phyloP scores from a whole-genome alignment of 768 basidiomycete genomes.

The Xerocomus brunneocitrinus region DNA sequence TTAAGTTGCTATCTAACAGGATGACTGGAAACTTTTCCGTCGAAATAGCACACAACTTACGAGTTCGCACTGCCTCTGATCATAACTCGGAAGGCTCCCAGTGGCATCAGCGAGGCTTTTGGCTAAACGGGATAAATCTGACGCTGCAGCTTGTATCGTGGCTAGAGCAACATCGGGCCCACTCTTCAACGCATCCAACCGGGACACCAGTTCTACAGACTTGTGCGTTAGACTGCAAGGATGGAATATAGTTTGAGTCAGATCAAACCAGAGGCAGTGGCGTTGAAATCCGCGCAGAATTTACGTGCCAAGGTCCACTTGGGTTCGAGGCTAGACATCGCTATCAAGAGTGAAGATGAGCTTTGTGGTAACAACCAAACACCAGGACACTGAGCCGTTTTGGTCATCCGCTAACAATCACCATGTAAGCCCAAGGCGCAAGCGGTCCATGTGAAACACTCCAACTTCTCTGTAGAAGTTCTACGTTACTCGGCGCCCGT shows the following conservation, averaged over 20 bases:
- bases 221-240: constrained; percentile 13
- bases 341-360: not conserved
- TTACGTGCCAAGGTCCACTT: constrained; percentile 30
- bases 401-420: no score
- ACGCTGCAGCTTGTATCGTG: constrained; percentile 41
- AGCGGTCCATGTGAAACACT: no score
- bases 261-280: constrained; percentile 23
- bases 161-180: constrained; percentile 27
- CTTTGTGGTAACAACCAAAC: no score
- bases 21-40: constrained; percentile 10
- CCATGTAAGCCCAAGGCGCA: no score
- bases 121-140: constrained; percentile 52
- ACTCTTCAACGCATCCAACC: constrained; percentile 39
- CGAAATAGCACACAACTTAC: constrained; percentile 38
- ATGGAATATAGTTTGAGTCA: not conserved
- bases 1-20: constrained; percentile 55
- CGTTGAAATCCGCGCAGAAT: constrained; percentile 25
- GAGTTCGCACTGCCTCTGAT: constrained; percentile 66
- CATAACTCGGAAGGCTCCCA: constrained; percentile 62
- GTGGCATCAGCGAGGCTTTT: constrained; percentile 63
- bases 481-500: not conserved
- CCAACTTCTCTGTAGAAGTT: not conserved
- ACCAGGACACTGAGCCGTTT: not conserved
- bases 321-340: constrained; percentile 19
- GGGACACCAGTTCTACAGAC: constrained; percentile 44